phyloP scores from a whole-genome alignment of 306 rosid species.

The Rosa rugosa region DNA sequence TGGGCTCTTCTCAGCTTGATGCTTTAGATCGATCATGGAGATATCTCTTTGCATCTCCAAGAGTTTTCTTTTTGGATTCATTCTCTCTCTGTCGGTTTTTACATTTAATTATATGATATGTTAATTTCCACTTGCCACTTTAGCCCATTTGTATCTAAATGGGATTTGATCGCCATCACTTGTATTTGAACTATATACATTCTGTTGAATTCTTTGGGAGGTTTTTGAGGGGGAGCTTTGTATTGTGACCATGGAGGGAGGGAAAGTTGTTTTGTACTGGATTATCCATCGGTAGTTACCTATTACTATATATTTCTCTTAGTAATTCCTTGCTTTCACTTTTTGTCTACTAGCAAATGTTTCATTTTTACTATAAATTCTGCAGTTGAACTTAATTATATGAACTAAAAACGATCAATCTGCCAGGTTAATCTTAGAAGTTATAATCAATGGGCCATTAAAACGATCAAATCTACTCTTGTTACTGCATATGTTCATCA shows the following conservation, averaged over 20 bases:
- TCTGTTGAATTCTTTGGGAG: slow-evolving; percentile 70
- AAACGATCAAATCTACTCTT: no score
- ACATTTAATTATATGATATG: slow-evolving; percentile 24
- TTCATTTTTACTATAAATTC: not conserved
- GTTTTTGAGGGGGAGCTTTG: slow-evolving; percentile 46
- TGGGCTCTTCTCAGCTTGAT: slow-evolving; percentile 46
- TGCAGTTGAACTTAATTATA: not conserved
- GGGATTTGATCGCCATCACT: slow-evolving; percentile 32
- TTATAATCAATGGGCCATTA: no score
- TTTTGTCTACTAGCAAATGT: not conserved
- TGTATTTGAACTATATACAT: slow-evolving; percentile 40
- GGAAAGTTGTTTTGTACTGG: slow-evolving; percentile 18
- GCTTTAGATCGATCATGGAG: slow-evolving; percentile 38
- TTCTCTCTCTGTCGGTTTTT: slow-evolving; percentile 22
- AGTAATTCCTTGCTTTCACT: not conserved
- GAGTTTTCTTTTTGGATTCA: slow-evolving; percentile 1
- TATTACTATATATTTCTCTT: slow-evolving; percentile 7
- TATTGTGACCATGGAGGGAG: slow-evolving; percentile 24
- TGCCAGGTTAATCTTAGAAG: no score
- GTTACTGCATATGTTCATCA: no score
- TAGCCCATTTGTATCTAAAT: slow-evolving; percentile 30
- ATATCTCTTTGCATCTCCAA: not conserved
- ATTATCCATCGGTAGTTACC: slow-evolving; percentile 13
- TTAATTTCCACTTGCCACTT: slow-evolving; percentile 28
- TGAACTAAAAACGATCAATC: not conserved